Percentiles rank a stretch among this genome's conserved stretches.
phyloP scores from a whole-genome alignment of 163 green algal species.

The Smithsoniella earleae region DNA sequence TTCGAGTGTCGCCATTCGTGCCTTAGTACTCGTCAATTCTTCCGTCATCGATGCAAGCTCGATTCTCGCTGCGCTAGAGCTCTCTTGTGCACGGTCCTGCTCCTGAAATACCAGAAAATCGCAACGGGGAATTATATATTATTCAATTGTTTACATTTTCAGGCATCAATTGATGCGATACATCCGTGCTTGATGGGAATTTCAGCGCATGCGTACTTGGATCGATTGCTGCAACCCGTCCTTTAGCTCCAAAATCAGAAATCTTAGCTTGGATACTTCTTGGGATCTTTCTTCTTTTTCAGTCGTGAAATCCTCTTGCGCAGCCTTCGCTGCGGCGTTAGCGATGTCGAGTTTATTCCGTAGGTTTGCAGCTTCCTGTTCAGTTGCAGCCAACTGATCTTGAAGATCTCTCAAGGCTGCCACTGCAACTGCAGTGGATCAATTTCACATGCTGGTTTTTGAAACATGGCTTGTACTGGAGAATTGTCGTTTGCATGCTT shows the following conservation, averaged over 20 bases:
- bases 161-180: too few relatives aligned
- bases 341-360: background rate
- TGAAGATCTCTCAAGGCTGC: background rate
- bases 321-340: background rate
- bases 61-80: background rate
- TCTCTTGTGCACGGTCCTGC: background rate
- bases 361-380: background rate
- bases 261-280: background rate
- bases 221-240: background rate
- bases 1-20: background rate
- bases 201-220: background rate
- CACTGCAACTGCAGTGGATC: conserved; percentile 1
- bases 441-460: background rate
- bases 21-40: background rate
- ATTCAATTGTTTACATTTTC: too few relatives aligned
- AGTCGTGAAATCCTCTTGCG: background rate
- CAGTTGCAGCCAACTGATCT: background rate
- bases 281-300: background rate
- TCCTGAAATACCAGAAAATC: too few relatives aligned
- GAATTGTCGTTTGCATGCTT: background rate
- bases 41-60: background rate
- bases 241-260: conserved; percentile 11
- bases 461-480: background rate
- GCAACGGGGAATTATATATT: too few relatives aligned
- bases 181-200: too few relatives aligned